Evolutionary conservation across 2,329 filamentous ascomycete species (phyloP).

Genomic region (Coniochaeta sp.): DNA sequence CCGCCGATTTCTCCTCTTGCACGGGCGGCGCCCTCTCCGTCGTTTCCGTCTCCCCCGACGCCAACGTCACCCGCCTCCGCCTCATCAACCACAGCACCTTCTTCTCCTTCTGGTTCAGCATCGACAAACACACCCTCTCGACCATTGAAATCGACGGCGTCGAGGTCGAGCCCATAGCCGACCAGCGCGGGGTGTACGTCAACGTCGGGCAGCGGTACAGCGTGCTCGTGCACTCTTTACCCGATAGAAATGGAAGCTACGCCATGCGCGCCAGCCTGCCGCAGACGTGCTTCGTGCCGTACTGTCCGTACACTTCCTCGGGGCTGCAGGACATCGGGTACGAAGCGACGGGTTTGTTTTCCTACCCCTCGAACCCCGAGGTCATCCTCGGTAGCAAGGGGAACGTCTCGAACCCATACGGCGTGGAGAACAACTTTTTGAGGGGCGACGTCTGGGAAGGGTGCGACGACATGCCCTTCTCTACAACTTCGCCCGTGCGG

Average conservation of each 20-base stretch:
- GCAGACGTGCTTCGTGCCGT: slow-evolving; percentile 25
- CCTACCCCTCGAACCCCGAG: slow-evolving; percentile 15
- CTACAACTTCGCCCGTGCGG: slow-evolving; percentile 23
- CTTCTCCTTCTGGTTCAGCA: slow-evolving; percentile 29
- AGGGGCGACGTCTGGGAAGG: slow-evolving; percentile 23
- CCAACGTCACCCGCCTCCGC: slow-evolving; percentile 23
- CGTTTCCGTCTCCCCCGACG: slow-evolving; percentile 19
- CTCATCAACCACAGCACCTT: slow-evolving; percentile 33
- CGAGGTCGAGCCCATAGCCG: slow-evolving; percentile 25
- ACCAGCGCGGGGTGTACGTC: slow-evolving; percentile 25
- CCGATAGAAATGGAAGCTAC: slow-evolving; percentile 22
- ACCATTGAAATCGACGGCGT: slow-evolving; percentile 33
- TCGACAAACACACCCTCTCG: slow-evolving; percentile 29
- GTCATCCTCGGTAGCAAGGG: slow-evolving; percentile 16
- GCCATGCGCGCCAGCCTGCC: slow-evolving; percentile 27
- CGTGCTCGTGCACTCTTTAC: slow-evolving; percentile 26
- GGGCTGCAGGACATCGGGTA: slow-evolving; percentile 21
- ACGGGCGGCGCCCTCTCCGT: slow-evolving; percentile 23
- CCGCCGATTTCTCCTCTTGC: slow-evolving; percentile 14
- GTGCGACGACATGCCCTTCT: slow-evolving; percentile 28
- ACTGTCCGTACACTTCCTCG: slow-evolving; percentile 21
- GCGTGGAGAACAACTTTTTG: slow-evolving; percentile 20
- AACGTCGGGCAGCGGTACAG: slow-evolving; percentile 32
- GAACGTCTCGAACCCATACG: slow-evolving; percentile 22
- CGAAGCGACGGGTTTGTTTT: slow-evolving; percentile 20